Conservation (phyloP, 2,329 filamentous ascomycete genomes). For the Neofusicoccum kwambonambiense region DNA sequence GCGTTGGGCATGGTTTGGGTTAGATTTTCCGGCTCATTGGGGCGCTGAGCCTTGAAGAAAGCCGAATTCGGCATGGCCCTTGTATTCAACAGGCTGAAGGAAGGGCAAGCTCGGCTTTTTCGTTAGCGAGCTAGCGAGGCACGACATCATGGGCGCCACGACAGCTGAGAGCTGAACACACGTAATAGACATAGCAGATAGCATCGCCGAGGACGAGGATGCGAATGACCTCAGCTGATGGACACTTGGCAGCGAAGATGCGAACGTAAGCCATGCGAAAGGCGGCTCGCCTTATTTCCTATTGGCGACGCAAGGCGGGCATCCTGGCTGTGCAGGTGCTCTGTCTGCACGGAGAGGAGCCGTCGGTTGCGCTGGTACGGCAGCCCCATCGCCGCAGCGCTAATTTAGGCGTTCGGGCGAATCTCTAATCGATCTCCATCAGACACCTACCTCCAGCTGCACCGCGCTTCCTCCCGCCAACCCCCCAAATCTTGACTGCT, state of each 20-base stretch:
- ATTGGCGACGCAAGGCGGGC: background rate
- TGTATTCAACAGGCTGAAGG: background rate
- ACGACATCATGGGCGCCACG: slow-evolving; percentile 14
- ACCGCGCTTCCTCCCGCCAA: slow-evolving; percentile 14
- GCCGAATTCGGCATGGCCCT: background rate
- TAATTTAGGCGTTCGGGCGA: slow-evolving; percentile 19
- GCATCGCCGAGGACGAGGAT: background rate
- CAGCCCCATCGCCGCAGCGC: slow-evolving; percentile 13
- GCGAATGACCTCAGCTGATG: slow-evolving; percentile 15
- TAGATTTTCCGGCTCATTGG: background rate
- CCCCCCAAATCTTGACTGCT: slow-evolving; percentile 15
- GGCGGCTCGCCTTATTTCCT: slow-evolving; percentile 2
- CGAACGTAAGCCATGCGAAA: background rate
- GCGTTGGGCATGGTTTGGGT: background rate
- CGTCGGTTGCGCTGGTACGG: background rate
- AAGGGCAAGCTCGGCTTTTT: background rate
- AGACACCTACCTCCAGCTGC: slow-evolving; percentile 15
- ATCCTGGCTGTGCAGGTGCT: slow-evolving; percentile 9
- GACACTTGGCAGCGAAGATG: background rate
- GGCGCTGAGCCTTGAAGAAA: background rate
- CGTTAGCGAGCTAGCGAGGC: background rate
- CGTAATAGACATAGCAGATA: background rate
- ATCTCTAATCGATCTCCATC: slow-evolving; percentile 19
- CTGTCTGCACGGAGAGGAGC: slow-evolving; percentile 3
- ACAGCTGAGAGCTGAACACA: background rate